Evolutionary conservation across 2,329 filamentous ascomycete genomes (phyloP).

Genomic region (Alternaria brassicae): DNA sequence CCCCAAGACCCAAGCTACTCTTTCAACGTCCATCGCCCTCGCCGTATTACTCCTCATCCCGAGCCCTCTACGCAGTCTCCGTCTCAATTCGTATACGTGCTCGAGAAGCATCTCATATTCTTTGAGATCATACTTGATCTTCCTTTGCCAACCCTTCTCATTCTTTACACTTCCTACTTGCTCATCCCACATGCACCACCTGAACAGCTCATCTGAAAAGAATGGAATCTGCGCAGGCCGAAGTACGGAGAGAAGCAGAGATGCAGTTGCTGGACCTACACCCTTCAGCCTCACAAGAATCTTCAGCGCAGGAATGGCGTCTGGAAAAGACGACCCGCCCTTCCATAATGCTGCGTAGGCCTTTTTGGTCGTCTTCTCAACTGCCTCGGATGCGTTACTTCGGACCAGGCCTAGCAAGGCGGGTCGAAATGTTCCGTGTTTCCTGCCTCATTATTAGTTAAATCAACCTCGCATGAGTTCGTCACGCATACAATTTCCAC

Average conservation of each 20-base stretch:
- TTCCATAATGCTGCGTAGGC: constrained; percentile 54
- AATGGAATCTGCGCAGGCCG: constrained; percentile 69
- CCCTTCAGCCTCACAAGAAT: constrained; percentile 70
- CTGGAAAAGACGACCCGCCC: neutral
- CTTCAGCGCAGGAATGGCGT: constrained; percentile 54
- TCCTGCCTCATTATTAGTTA: constrained; percentile 35
- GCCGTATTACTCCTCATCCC: constrained; percentile 53
- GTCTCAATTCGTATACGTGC: constrained; percentile 36
- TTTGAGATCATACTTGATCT: constrained; percentile 72
- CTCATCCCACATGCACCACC: constrained; percentile 69
- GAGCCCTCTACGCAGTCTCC: constrained; percentile 46
- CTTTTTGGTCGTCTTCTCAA: constrained; percentile 59
- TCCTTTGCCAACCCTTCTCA: constrained; percentile 56
- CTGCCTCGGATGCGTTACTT: constrained; percentile 63
- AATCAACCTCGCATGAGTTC: neutral
- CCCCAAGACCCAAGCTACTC: constrained; percentile 14
- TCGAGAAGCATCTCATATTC: constrained; percentile 69
- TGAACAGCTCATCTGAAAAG: constrained; percentile 81
- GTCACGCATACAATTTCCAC: constrained; percentile 48
- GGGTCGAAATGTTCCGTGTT: constrained; percentile 61
- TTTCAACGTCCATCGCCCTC: constrained; percentile 26
- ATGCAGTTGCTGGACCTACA: constrained; percentile 80
- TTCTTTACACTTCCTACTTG: constrained; percentile 31
- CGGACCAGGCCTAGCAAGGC: constrained; percentile 57
- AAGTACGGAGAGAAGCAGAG: constrained; percentile 72